These are phyloP conservation scores for Byssothecium circinans DNA, from an alignment of 2,329 filamentous ascomycete genomes.

Conservation along the genomic window DNA sequence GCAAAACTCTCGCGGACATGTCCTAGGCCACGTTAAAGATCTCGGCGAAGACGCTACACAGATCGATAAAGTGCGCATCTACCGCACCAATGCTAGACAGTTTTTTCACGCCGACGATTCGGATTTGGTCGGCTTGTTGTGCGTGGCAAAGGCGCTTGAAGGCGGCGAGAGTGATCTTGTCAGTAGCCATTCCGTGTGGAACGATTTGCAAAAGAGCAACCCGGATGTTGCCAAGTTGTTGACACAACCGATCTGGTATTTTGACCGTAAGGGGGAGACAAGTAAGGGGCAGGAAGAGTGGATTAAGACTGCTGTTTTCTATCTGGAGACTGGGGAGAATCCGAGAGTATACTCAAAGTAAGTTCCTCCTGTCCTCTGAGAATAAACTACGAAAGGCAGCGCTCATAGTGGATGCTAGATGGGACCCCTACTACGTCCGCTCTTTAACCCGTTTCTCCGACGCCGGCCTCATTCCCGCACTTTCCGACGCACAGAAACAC, in stretches of 20 bases:
- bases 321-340: slow-evolving; percentile 69
- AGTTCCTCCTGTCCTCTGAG: slow-evolving; percentile 14
- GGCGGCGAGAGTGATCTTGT: slow-evolving; percentile 84
- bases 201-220: slow-evolving; percentile 71
- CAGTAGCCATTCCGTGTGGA: slow-evolving; percentile 79
- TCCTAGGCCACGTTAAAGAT: slow-evolving; percentile 88
- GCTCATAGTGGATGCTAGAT: slow-evolving; percentile 45
- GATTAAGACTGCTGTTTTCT: slow-evolving; percentile 72
- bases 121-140: slow-evolving; percentile 82
- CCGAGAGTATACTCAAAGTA: slow-evolving; percentile 74
- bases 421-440: slow-evolving; percentile 86
- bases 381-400: no score
- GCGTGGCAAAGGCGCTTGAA: slow-evolving; percentile 74
- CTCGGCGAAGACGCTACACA: slow-evolving; percentile 77
- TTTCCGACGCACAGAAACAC: slow-evolving; percentile 68
- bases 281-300: slow-evolving; percentile 74
- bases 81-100: slow-evolving; percentile 81
- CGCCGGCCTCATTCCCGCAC: slow-evolving; percentile 69
- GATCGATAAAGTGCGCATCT: slow-evolving; percentile 87
- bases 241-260: slow-evolving; percentile 83
- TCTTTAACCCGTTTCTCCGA: slow-evolving; percentile 75
- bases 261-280: slow-evolving; percentile 85
- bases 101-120: slow-evolving; percentile 85
- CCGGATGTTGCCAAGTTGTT: slow-evolving; percentile 77
- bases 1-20: slow-evolving; percentile 82